phyloP scores from a whole-genome alignment of 2,329 filamentous ascomycete species.

The Alternaria sp. region DNA sequence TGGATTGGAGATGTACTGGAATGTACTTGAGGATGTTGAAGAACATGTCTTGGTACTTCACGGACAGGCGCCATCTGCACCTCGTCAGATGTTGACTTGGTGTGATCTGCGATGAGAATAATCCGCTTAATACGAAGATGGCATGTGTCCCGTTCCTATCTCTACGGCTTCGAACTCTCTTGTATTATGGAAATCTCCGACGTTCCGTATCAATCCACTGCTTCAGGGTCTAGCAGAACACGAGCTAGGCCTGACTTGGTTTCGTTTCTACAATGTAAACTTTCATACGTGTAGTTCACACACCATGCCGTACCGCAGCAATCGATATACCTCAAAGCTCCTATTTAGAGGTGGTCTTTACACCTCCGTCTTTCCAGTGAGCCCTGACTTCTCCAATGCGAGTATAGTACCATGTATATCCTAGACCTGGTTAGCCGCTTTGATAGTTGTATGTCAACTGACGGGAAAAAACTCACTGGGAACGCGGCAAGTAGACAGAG shows the following conservation, averaged over 20 bases:
- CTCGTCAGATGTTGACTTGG: not conserved
- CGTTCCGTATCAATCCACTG: not conserved
- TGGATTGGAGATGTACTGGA: not conserved
- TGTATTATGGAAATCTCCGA: not conserved
- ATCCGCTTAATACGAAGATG: not conserved
- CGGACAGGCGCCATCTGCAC: not conserved
- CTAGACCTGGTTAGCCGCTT: not conserved
- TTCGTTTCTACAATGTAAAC: not conserved
- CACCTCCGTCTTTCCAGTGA: not conserved
- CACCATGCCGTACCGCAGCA: not conserved
- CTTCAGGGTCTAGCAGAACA: not conserved
- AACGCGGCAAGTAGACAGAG: constrained; percentile 3
- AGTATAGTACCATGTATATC: not conserved
- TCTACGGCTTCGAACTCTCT: not conserved
- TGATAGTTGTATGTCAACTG: not conserved
- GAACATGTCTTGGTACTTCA: not conserved
- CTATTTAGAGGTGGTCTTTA: not conserved
- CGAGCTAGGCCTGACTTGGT: not conserved
- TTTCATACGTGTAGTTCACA: not conserved
- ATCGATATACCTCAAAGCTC: not conserved
- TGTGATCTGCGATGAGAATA: not conserved
- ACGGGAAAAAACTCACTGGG: not conserved
- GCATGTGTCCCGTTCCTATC: not conserved
- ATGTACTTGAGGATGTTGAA: not conserved
- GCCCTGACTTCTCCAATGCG: not conserved